A percentile compares a stretch with the other conserved stretches of the same genome.
Evolutionary conservation across 192 early-diverging fungal species (phyloP).

Genomic region (Funneliformis geosporum): DNA sequence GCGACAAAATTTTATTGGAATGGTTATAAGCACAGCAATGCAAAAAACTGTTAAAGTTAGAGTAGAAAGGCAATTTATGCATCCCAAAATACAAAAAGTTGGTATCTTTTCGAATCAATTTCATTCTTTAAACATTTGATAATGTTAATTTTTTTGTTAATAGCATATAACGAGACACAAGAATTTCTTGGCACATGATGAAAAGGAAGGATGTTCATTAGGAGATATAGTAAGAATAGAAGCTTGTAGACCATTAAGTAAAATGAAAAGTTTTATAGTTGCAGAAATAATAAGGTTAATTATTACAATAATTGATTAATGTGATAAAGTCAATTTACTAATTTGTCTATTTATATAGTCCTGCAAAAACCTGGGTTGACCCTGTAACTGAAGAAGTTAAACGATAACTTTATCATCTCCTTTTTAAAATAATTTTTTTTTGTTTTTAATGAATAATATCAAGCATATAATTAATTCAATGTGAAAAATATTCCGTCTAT

Average conservation of each 20-base stretch:
- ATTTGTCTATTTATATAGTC: conserved; percentile 2
- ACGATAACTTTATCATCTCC: background rate
- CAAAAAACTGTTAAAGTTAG: conserved; percentile 90
- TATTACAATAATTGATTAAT: background rate
- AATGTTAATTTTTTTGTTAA: background rate
- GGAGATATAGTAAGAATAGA: conserved; percentile 94
- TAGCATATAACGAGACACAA: conserved; percentile 82
- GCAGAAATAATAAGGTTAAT: conserved; percentile 68
- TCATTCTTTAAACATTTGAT: background rate
- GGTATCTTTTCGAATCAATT: background rate
- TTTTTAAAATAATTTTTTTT: background rate
- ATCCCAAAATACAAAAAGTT: conserved; percentile 88
- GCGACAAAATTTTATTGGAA: conserved; percentile 80
- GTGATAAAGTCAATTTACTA: background rate
- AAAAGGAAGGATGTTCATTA: conserved; percentile 72
- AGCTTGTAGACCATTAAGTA: conserved; percentile 83
- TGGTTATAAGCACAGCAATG: conserved; percentile 87
- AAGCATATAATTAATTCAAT: no score
- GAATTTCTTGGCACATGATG: conserved; percentile 89
- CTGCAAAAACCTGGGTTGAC: conserved; percentile 24
- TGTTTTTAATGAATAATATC: background rate
- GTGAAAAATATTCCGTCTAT: no score
- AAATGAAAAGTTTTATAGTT: conserved; percentile 85
- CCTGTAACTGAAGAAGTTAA: conserved; percentile 18
- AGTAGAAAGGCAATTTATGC: conserved; percentile 72